Percentiles rank a stretch among this genome's conserved stretches.
Conservation (phyloP, 1,139 yeast genomes). For the Kurtzmaniella quercitrusa region DNA sequence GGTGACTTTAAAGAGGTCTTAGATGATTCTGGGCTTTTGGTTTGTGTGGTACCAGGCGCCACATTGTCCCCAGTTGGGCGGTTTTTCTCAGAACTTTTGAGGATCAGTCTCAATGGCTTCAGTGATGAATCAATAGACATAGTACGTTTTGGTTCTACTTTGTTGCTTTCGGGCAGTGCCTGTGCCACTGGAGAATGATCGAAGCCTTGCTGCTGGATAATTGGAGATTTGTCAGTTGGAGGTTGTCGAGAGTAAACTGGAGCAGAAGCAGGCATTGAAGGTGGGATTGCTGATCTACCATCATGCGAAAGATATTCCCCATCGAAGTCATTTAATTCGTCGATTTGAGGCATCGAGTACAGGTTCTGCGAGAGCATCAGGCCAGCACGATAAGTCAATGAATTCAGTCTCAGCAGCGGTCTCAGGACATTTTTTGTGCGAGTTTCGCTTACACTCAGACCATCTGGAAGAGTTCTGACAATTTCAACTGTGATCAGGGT, state of each 20-base stretch:
- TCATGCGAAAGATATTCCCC: slow-evolving; percentile 13
- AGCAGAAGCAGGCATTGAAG: background rate
- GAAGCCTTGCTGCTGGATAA: background rate
- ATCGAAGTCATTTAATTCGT: slow-evolving; percentile 44
- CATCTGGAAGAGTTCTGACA: slow-evolving; percentile 39
- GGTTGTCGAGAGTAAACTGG: background rate
- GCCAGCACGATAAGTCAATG: slow-evolving; percentile 16
- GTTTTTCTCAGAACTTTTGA: slow-evolving; percentile 19
- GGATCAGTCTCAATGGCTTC: slow-evolving; percentile 34
- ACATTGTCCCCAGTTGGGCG: background rate
- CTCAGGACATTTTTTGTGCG: slow-evolving; percentile 42
- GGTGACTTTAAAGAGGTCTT: slow-evolving; percentile 12
- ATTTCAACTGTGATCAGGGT: slow-evolving; percentile 43
- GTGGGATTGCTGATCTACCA: background rate
- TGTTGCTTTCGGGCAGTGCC: background rate
- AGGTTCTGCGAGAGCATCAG: slow-evolving; percentile 6
- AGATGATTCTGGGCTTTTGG: background rate
- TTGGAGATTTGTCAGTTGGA: background rate
- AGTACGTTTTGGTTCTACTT: background rate
- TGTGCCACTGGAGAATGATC: background rate
- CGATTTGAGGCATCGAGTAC: slow-evolving; percentile 33
- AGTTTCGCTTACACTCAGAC: slow-evolving; percentile 43
- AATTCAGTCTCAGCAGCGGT: slow-evolving; percentile 30
- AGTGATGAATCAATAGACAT: slow-evolving; percentile 3
- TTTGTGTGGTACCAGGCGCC: background rate